A percentile compares a stretch with the other conserved stretches of the same genome.
Conservation (phyloP, 768 basidiomycete species). For the Hericium coralloides region DNA sequence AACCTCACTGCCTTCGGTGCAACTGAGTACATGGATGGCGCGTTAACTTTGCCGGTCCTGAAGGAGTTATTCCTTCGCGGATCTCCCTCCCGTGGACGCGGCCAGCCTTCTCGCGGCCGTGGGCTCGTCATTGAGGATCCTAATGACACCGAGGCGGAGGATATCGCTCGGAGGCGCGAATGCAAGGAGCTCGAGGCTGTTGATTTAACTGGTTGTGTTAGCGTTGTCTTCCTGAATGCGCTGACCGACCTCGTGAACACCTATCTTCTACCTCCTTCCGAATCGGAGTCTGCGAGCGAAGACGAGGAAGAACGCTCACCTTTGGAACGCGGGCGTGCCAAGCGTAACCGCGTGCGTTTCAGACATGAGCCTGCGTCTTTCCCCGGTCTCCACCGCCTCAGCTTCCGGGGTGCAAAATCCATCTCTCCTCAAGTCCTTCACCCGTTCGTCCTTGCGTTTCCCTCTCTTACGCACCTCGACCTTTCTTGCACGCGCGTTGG, state of each 20-base stretch:
- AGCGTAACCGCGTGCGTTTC: slow-evolving; percentile 27
- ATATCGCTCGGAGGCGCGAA: slow-evolving; percentile 50
- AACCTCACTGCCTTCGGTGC: slow-evolving; percentile 86
- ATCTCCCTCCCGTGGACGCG: slow-evolving; percentile 54
- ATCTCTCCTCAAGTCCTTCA: slow-evolving; percentile 59
- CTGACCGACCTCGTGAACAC: slow-evolving; percentile 74
- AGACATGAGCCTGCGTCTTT: slow-evolving; percentile 48
- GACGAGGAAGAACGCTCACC: slow-evolving; percentile 18
- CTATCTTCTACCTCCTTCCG: slow-evolving; percentile 43
- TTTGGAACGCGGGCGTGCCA: slow-evolving; percentile 10
- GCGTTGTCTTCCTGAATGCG: slow-evolving; percentile 79
- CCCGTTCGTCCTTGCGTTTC: slow-evolving; percentile 74
- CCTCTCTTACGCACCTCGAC: slow-evolving; percentile 50
- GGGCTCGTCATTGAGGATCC: slow-evolving; percentile 35
- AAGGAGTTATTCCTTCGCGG: slow-evolving; percentile 90
- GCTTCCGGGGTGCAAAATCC: slow-evolving; percentile 76
- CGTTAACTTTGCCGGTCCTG: slow-evolving; percentile 76
- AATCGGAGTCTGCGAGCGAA: slow-evolving; percentile 32
- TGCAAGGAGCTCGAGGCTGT: slow-evolving; percentile 71
- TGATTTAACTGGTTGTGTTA: slow-evolving; percentile 93
- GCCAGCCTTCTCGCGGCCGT: slow-evolving; percentile 61
- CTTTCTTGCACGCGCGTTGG: slow-evolving; percentile 73
- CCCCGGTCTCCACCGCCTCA: slow-evolving; percentile 67
- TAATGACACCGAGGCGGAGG: slow-evolving; percentile 64
- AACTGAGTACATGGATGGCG: slow-evolving; percentile 97